These are phyloP conservation scores for Globisporangium iwayamae DNA, from an alignment of 352 stramenopile species.

Conservation along the genomic window DNA sequence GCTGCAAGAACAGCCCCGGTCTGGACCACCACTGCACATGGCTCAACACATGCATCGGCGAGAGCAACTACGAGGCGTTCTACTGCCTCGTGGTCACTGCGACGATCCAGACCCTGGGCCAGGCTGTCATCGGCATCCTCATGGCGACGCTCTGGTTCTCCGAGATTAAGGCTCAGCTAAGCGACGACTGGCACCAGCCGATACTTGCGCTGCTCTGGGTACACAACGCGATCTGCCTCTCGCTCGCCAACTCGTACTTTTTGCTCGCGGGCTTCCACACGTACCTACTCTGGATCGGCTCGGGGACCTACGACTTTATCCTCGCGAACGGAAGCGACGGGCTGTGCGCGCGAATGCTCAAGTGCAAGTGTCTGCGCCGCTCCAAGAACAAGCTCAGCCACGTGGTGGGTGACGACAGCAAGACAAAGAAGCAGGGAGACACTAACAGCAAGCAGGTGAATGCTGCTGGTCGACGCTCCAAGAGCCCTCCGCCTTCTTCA, in stretches of 20 bases:
- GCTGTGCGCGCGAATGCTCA: conserved; percentile 71
- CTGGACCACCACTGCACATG: conserved; percentile 87
- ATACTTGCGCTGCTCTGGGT: conserved; percentile 65
- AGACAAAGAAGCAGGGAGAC: conserved; percentile 17
- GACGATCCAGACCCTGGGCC: conserved; percentile 52
- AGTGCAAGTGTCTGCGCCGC: conserved; percentile 57
- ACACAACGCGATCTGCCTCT: conserved; percentile 63
- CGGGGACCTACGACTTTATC: conserved; percentile 85
- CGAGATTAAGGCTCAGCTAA: conserved; percentile 40
- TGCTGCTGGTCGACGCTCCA: conserved; percentile 15
- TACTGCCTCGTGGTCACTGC: conserved; percentile 69
- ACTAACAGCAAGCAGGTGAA: conserved; percentile 20
- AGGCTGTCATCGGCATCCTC: conserved; percentile 67
- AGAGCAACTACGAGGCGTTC: conserved; percentile 84
- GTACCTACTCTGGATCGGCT: conserved; percentile 64
- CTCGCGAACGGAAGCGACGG: conserved; percentile 71
- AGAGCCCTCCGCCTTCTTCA: background rate
- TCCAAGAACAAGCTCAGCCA: conserved; percentile 36
- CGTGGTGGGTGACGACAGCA: conserved; percentile 27
- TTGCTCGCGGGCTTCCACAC: conserved; percentile 75
- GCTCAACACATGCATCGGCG: conserved; percentile 85
- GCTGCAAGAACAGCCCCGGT: conserved; percentile 76
- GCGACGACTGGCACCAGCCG: conserved; percentile 34
- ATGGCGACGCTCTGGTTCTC: conserved; percentile 73
- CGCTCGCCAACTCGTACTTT: conserved; percentile 63